phyloP scores from a whole-genome alignment of 768 basidiomycete genomes.

The Lepiota brunneoincarnata region DNA sequence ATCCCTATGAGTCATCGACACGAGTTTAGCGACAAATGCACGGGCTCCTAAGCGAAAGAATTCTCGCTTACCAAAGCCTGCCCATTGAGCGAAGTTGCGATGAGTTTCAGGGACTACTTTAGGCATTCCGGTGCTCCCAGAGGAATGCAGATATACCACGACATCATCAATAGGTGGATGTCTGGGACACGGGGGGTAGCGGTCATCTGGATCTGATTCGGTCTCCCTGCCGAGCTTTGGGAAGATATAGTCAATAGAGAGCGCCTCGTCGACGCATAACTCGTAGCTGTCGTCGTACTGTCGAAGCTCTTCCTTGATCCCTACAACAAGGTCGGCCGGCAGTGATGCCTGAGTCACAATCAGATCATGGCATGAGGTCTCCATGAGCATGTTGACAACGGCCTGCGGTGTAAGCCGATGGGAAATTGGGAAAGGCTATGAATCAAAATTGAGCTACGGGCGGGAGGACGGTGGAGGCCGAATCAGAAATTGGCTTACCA shows the following conservation, averaged over 20 bases:
- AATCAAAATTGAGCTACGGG: not conserved
- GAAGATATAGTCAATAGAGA: conserved; percentile 29
- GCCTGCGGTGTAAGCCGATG: conserved; percentile 35
- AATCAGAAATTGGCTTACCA: conserved; percentile 22
- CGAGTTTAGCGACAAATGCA: not conserved
- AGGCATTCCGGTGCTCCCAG: conserved; percentile 47
- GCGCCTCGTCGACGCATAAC: conserved; percentile 30
- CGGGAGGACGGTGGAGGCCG: not conserved
- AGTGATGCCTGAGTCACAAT: conserved; percentile 31
- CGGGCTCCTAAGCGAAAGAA: not conserved
- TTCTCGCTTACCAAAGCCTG: conserved; percentile 29
- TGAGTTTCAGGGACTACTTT: conserved; percentile 37
- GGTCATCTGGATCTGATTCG: conserved; percentile 24
- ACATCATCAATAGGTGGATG: conserved; percentile 21
- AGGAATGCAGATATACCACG: conserved; percentile 42
- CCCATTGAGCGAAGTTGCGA: conserved; percentile 28
- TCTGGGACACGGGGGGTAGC: conserved; percentile 27
- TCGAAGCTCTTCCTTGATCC: conserved; percentile 21
- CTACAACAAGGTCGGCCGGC: conserved; percentile 23
- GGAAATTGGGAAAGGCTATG: conserved; percentile 39
- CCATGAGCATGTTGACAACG: conserved; percentile 31
- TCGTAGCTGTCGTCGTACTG: conserved; percentile 16
- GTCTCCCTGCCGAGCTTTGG: conserved; percentile 31
- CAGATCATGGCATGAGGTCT: conserved; percentile 35
- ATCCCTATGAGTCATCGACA: conserved; percentile 5